These are phyloP conservation scores for Chlorociboria aeruginascens DNA, from an alignment of 495 filamentous ascomycete species.

Conservation along the genomic window DNA sequence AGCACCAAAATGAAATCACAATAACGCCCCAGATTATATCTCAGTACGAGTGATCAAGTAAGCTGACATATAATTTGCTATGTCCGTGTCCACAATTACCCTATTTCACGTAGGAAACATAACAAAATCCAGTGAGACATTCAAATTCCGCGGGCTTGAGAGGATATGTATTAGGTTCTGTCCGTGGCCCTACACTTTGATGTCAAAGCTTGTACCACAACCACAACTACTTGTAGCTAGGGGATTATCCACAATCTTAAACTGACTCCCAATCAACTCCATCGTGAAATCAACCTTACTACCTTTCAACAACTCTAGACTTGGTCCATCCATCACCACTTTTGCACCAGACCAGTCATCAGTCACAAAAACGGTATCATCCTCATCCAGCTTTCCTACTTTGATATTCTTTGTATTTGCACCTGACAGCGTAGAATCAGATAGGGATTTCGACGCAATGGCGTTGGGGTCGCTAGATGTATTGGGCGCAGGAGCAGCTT, in stretches of 20 bases:
- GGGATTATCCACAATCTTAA: conserved; percentile 91
- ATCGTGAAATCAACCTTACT: conserved; percentile 93
- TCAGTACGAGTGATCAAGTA: too few relatives aligned
- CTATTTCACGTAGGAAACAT: too few relatives aligned
- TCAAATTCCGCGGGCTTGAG: neutral
- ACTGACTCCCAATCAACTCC: conserved; percentile 96
- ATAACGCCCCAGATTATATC: neutral
- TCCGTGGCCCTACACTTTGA: conserved; percentile 39
- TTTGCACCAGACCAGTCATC: conserved; percentile 48
- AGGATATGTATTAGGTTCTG: neutral
- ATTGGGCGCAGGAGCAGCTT: conserved; percentile 5
- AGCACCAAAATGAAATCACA: neutral
- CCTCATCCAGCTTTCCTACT: conserved; percentile 46
- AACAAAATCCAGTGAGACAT: neutral
- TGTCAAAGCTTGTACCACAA: conserved; percentile 96
- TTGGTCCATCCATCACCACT: conserved; percentile 80
- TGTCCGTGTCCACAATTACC: too few relatives aligned
- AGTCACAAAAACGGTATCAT: conserved; percentile 56
- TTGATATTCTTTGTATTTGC: neutral
- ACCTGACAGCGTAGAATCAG: neutral
- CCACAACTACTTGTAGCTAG: conserved; percentile 87
- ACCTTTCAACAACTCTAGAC: conserved; percentile 78
- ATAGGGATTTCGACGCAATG: neutral
- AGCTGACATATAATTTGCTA: too few relatives aligned
- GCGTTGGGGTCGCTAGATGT: conserved; percentile 9